phyloP scores from a whole-genome alignment of 164 flowering plant species.

The Sextonia rubra region DNA sequence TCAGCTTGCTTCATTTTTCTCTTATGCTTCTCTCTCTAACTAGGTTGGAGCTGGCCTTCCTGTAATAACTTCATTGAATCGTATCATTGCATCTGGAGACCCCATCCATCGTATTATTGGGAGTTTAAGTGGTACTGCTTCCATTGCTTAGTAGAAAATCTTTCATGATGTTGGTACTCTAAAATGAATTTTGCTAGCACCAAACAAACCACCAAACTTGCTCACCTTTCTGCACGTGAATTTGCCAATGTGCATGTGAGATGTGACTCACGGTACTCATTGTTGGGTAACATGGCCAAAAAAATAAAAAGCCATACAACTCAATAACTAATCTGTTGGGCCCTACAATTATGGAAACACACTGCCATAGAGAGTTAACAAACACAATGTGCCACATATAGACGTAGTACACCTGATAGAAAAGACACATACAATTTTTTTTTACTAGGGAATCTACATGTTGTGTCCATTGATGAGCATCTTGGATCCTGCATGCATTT shows the following conservation, averaged over 20 bases:
- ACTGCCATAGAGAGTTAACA: background rate
- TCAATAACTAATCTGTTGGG: background rate
- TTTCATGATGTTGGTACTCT: background rate
- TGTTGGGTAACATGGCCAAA: background rate
- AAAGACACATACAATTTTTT: no score
- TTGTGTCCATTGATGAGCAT: background rate
- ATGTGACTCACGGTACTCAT: background rate
- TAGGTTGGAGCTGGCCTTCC: conserved; percentile 99
- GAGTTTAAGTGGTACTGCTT: conserved; percentile 75
- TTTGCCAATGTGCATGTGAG: background rate
- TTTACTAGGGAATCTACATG: no score
- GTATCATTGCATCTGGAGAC: conserved; percentile 78
- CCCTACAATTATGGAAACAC: background rate
- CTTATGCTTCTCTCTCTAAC: background rate
- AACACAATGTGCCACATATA: background rate
- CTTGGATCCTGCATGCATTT: background rate
- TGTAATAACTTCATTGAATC: conserved; percentile 69
- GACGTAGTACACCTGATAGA: background rate
- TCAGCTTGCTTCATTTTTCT: background rate
- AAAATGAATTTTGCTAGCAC: background rate
- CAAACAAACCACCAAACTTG: background rate
- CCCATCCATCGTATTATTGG: conserved; percentile 61
- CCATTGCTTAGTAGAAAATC: background rate
- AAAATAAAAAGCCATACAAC: background rate
- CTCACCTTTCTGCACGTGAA: background rate